Evolutionary conservation across 2,329 filamentous ascomycete species (phyloP), one percentile per base, ranked within the genome.

Genomic region (Periconia macrospinosa): DNA sequence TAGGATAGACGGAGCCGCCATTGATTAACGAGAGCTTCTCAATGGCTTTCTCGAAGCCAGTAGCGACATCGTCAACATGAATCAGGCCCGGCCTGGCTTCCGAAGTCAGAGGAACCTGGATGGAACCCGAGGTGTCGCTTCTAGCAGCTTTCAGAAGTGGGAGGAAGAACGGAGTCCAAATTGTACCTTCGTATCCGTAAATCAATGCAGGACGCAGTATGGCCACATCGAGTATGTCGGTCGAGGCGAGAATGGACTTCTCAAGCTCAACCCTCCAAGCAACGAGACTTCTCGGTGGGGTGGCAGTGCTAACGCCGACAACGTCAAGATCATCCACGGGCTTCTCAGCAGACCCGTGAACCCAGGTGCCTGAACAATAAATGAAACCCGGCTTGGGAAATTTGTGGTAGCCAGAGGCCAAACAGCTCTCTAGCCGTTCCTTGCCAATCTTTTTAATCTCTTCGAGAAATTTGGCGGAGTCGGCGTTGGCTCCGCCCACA

Each of bases 11-110:
- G 13, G 37, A 41, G 14, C 37, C 41, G 19, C 48, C 48, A 15
- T 41, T 17, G 11, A 50, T 45, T 5, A 45, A 33, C 6, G 48
- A 42, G 10, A 50, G 48, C 30, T 45, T 50, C 48, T 50, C 48
- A 5, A 50, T 42, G 9, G 48, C 48, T 6, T 19, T 42, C n/a
- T 45, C 18, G 73, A 63, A 0, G 63, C 23, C 75, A n/a, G 63
- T 51, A 0, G 69, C 75, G 2, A 66, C 62, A 58, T 77, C 75
- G 47, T 76, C 72, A 11, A 77, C 69, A 51, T 76, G 74, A n/a
- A 75, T 54, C 7, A 74, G 49, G 8, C 65, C 63, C 9, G 67
- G 54, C 30, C 44, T 41, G 11, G 60, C 55, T 30, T 58, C 59
- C 13, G 56, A 46, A 20, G 69, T 68, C 3, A 59, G 60, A 11